Evolutionary conservation across 257 asterid species (phyloP), one percentile per base, ranked within the genome.

Genomic region (Solanum habrochaites): DNA sequence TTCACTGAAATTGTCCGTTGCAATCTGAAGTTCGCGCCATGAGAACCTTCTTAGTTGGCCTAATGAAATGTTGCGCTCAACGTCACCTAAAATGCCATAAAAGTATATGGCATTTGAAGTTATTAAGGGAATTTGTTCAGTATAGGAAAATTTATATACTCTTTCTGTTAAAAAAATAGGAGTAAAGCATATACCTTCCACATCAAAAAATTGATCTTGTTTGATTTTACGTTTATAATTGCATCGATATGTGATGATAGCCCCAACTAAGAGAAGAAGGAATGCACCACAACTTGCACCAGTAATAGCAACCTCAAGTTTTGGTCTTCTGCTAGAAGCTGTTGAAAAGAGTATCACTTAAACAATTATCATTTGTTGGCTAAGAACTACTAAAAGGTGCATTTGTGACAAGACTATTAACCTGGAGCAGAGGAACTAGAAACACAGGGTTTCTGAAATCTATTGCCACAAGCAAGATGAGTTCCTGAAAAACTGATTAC

Each of bases 11-110:
- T 91, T 93, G 40, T 92, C 98, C 0, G 98, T 96, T 52, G 98
- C 97, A 27, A 92, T 91, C 93, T 93, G 98, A 85, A 96, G 91
- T 90, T 96, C 98, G 0, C 99, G 94, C 88, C 93, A 88, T 11
- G 98, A 94, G 85, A 96, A 96, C 88, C 94, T 93, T 89, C 89
- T 91, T 56, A 96, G 91, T 88, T 96, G 98, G 75, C 95, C 99
- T 13, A 91, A 93, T 11, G 95, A 91, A 49, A 95, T 90, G 73
- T 91, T 91, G 29, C 94, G 70, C 27, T 95, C 99, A 83, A 93
- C 96, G 87, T 96, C 98, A 21, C 98, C 98, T 95, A 56, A 72
- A 88, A 66, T 29, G 78, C 47, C 56, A 86, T 49, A 42, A 25
- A 52, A 47, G 32, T 21, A 43, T 21, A 56, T n/a, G 5, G 23